Percentiles rank a stretch among this genome's conserved stretches.
These are phyloP conservation scores for Clonostachys sp. DNA, from an alignment of 2,329 filamentous ascomycete genomes.

Conservation along the genomic window DNA sequence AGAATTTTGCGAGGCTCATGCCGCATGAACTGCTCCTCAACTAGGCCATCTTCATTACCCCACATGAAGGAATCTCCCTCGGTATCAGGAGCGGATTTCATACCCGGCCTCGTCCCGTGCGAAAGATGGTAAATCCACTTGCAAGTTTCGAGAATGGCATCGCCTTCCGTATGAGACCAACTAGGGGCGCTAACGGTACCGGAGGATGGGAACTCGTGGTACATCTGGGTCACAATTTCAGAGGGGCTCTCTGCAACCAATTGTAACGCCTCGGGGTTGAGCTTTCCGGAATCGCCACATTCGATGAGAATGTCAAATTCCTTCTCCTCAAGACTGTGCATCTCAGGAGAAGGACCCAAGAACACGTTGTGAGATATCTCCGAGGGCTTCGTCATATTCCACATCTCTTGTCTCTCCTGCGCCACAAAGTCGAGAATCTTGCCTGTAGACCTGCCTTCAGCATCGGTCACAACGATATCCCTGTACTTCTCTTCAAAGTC, in stretches of 20 bases:
- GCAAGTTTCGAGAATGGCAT: constrained; percentile 80
- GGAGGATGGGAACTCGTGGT: constrained; percentile 81
- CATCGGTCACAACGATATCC: constrained; percentile 71
- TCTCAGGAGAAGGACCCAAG: constrained; percentile 81
- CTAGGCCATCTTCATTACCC: constrained; percentile 21
- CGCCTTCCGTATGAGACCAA: constrained; percentile 77
- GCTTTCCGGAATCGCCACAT: constrained; percentile 76
- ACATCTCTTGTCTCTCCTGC: constrained; percentile 90
- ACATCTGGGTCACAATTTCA: constrained; percentile 25
- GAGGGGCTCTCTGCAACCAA: constrained; percentile 54
- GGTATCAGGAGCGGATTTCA: constrained; percentile 14
- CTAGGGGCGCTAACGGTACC: constrained; percentile 86
- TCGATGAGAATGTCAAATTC: constrained; percentile 84
- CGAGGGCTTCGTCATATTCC: constrained; percentile 82
- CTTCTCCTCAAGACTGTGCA: constrained; percentile 50
- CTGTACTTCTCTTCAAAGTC: constrained; percentile 68
- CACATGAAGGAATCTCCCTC: constrained; percentile 18
- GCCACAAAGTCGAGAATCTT: constrained; percentile 83
- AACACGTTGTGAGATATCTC: constrained; percentile 89
- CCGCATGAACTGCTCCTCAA: constrained; percentile 18
- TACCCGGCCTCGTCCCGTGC: constrained; percentile 51
- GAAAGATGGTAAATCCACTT: constrained; percentile 86
- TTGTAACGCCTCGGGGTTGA: constrained; percentile 65
- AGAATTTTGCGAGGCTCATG: constrained; percentile 61
- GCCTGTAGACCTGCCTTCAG: constrained; percentile 66